Conservation (phyloP, 2,329 filamentous ascomycete genomes). For the Aschersonia sp. region DNA sequence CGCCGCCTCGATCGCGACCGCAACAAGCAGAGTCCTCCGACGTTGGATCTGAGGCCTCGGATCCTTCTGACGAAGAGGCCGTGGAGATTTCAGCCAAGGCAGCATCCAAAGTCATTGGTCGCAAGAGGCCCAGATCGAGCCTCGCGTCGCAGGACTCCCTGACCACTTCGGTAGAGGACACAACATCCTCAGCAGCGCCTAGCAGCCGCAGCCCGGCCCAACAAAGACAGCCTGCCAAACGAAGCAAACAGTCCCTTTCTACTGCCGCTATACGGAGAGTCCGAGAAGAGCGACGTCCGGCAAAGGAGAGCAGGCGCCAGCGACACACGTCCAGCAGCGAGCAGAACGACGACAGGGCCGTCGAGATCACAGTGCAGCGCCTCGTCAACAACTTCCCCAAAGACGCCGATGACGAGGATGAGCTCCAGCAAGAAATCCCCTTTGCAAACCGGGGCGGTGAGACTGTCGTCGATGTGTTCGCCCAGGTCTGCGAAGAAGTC, state of each 20-base stretch:
- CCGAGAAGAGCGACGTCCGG: too few species aligned
- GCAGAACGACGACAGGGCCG: slow-evolving; percentile 12
- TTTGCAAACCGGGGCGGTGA: slow-evolving; percentile 39
- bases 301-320: slow-evolving; percentile 7
- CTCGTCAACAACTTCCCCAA: slow-evolving; percentile 34
- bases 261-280: too few species aligned
- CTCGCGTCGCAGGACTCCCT: background rate
- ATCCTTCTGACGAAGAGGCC: background rate
- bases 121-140: background rate
- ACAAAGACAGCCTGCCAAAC: background rate
- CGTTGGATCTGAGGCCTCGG: background rate
- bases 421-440: slow-evolving; percentile 35
- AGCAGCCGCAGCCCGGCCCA: background rate
- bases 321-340: slow-evolving; percentile 10
- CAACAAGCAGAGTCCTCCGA: background rate
- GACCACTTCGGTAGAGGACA: background rate
- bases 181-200: background rate
- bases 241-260: background rate
- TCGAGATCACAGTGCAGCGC: slow-evolving; percentile 46
- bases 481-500: slow-evolving; percentile 46
- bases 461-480: slow-evolving; percentile 47
- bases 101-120: background rate
- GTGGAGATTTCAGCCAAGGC: background rate
- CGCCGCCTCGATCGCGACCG: background rate
- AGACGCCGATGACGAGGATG: slow-evolving; percentile 27